A percentile compares a stretch with the other conserved stretches of the same genome.
Conservation (phyloP, 2,329 filamentous ascomycete genomes). For the Penicillium sp. region DNA sequence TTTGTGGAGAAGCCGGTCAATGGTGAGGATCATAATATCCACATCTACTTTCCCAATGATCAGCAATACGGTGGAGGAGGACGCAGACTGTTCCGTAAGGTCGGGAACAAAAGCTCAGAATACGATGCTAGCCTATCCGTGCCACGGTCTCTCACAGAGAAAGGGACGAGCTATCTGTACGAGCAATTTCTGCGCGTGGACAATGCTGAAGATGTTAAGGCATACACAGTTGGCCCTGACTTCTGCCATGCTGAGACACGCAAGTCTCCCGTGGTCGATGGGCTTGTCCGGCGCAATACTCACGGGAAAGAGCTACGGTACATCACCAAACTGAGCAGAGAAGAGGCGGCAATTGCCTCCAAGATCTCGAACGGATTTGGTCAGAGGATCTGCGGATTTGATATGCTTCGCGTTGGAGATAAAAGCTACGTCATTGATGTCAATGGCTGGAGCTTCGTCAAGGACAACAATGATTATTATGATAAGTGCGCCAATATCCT, state of each 20-base stretch:
- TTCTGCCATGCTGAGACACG: slow-evolving; percentile 97
- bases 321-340: slow-evolving; percentile 74
- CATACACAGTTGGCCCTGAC: slow-evolving; percentile 87
- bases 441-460: slow-evolving; percentile 99
- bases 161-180: slow-evolving; percentile 82
- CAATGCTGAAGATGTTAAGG: slow-evolving; percentile 97
- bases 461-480: slow-evolving; percentile 98
- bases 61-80: slow-evolving; percentile 77
- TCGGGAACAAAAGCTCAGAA: slow-evolving; percentile 98
- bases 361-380: slow-evolving; percentile 90
- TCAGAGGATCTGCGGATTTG: slow-evolving; percentile 92
- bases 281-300: slow-evolving; percentile 89
- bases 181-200: slow-evolving; percentile 96
- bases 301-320: slow-evolving; percentile 97
- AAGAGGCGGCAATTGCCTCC: slow-evolving; percentile 80
- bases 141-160: slow-evolving; percentile 77
- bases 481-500: slow-evolving; percentile 83
- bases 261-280: slow-evolving; percentile 95
- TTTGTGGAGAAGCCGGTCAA: slow-evolving; percentile 99
- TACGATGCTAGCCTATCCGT: slow-evolving; percentile 71
- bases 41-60: slow-evolving; percentile 85
- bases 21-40: slow-evolving; percentile 97
- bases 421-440: slow-evolving; percentile 98
- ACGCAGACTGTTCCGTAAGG: slow-evolving; percentile 87
- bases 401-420: slow-evolving; percentile 78